Percentiles rank a stretch among this genome's conserved stretches.
Conservation (phyloP, 352 stramenopile genomes). For the Globisporangium polare region DNA sequence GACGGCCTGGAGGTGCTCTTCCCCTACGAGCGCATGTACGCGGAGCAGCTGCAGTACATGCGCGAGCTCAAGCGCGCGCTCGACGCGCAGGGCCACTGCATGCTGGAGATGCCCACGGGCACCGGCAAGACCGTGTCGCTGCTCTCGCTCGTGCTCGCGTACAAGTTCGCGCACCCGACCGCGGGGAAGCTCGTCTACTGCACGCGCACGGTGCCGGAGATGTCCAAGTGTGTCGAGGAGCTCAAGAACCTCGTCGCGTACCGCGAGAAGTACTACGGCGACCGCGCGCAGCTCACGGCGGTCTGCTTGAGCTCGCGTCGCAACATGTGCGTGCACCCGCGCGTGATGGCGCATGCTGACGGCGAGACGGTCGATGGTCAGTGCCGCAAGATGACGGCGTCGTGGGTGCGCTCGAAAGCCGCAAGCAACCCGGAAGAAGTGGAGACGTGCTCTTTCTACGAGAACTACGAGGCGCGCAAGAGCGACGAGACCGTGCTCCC, state of each 20-base stretch:
- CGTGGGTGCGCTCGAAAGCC: slow-evolving; percentile 92
- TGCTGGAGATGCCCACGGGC: slow-evolving; percentile 99
- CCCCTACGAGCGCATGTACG: slow-evolving; percentile 96
- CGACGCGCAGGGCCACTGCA: slow-evolving; percentile 95
- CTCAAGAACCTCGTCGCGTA: slow-evolving; percentile 94
- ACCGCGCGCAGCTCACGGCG: slow-evolving; percentile 64
- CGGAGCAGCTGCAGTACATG: slow-evolving; percentile 99
- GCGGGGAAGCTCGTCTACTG: slow-evolving; percentile 99
- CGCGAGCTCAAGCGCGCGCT: slow-evolving; percentile 96
- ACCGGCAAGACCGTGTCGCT: slow-evolving; percentile 98
- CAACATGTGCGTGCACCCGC: slow-evolving; percentile 98
- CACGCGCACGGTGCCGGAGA: slow-evolving; percentile 99
- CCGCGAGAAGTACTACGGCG: slow-evolving; percentile 58
- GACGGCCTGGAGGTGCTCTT: slow-evolving; percentile 98
- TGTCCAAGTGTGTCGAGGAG: slow-evolving; percentile 98
- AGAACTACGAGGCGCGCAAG: slow-evolving; percentile 84
- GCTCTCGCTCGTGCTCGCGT: slow-evolving; percentile 94
- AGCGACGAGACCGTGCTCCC: slow-evolving; percentile 92
- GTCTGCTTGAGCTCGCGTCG: slow-evolving; percentile 91
- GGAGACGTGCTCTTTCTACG: slow-evolving; percentile 88
- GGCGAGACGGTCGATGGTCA: slow-evolving; percentile 96
- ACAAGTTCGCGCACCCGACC: slow-evolving; percentile 93
- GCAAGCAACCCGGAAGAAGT: slow-evolving; percentile 27
- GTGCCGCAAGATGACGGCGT: slow-evolving; percentile 97
- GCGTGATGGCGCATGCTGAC: slow-evolving; percentile 94